Evolutionary conservation across 441 rosid genomes (phyloP), one percentile per base, ranked within the genome.

Genomic region (Corymbia calophylla): DNA sequence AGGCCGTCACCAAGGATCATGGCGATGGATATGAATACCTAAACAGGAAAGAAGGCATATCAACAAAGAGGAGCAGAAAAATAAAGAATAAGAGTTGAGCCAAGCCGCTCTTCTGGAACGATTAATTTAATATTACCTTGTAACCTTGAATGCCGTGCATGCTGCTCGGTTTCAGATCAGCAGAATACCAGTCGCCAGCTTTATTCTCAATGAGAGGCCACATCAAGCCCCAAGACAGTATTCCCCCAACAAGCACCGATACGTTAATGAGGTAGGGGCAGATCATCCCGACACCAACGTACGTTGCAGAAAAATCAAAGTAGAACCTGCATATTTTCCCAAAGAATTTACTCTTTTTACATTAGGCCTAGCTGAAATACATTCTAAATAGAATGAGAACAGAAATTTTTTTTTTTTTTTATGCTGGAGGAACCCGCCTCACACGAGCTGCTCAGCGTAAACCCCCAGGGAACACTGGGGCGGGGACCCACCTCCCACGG

Each of bases 221-320:
- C 97, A 97, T 95, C 68, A 97, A 81, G 77, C 98, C 99, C 99
- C 99, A 97, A 9, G 99, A 97, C 87, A 97, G 94, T 31, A 97
- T 91, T 86, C 97, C 98, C 86, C 99, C 98, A 66, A 97, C 91
- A 85, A 97, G 93, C 86, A 96, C 92, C 13, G 99, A 97, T 89
- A 97, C 25, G 91, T 97, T 97, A 55, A 97, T 88, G 66, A 97
- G 94, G 93, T 97, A 95, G 39, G 99, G 99, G 90, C 99, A 97
- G 88, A 97, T 97, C 99, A 97, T 97, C 91, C 99, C 99, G 7
- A 95, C 99, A 87, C 99, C 99, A 53, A 97, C 97, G 84, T 97
- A 97, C 35, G 96, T 96, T 85, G 99, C 94, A 86, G 99, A 96
- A 95, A 97, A 97, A 91, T 97, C 99, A 87, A 97, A 97, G 94